Evolutionary conservation across 2,329 filamentous ascomycete genomes (phyloP).

Genomic region (Celoporthe dispersa): DNA sequence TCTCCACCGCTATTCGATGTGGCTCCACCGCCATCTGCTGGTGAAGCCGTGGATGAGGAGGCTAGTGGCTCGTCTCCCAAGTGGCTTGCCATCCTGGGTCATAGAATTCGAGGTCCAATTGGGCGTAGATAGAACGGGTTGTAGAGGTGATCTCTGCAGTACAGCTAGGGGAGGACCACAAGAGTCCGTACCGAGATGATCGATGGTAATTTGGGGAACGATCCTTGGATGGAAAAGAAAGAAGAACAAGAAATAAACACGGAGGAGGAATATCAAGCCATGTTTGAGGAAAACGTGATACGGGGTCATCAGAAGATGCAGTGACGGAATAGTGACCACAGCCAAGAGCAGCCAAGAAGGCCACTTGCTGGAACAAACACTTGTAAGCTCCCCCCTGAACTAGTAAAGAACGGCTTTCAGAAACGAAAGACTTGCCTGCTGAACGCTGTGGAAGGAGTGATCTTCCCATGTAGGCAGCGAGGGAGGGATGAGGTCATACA

Average conservation of each 20-base stretch:
- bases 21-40: background rate
- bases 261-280: background rate
- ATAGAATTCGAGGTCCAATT: background rate
- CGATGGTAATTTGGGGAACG: background rate
- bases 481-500: constrained; percentile 17
- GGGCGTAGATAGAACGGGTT: background rate
- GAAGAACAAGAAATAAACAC: background rate
- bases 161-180: background rate
- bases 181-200: background rate
- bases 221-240: background rate
- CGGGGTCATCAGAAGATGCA: background rate
- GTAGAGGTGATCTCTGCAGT: background rate
- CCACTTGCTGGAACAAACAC: background rate
- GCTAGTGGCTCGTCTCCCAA: constrained; percentile 11
- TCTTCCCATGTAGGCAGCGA: background rate
- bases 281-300: background rate
- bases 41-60: background rate
- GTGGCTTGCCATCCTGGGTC: background rate
- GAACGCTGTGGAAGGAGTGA: background rate
- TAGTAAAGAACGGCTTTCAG: background rate
- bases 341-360: background rate
- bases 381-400: background rate
- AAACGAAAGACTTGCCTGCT: background rate
- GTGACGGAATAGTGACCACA: background rate
- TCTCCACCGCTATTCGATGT: background rate